Conservation (phyloP, 75 land plant species). For the Isoetes taiwanensis region DNA sequence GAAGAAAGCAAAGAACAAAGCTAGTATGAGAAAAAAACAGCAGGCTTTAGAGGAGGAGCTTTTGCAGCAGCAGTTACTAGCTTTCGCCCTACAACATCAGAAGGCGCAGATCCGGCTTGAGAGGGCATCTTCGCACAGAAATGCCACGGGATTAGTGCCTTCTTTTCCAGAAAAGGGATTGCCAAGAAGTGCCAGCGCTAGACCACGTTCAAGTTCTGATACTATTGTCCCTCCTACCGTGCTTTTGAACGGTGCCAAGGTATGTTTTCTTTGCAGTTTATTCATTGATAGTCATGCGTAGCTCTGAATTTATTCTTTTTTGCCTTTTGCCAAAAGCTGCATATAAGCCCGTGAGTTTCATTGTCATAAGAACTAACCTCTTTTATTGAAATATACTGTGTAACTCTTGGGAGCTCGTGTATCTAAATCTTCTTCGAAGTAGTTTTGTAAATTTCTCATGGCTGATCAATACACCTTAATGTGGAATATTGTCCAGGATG, state of each 20-base stretch:
- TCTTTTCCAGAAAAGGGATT: slow-evolving; percentile 15
- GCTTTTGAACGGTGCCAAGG: slow-evolving; percentile 37
- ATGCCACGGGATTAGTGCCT: slow-evolving; percentile 1
- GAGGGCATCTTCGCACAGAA: slow-evolving; percentile 44
- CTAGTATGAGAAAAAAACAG: slow-evolving; percentile 29
- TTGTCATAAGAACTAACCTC: neutral
- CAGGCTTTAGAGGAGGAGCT: slow-evolving; percentile 42
- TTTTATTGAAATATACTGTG: neutral
- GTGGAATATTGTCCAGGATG: slow-evolving; percentile 27
- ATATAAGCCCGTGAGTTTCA: neutral
- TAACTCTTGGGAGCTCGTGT: too few species aligned
- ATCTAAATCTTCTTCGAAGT: neutral
- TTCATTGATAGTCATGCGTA: neutral
- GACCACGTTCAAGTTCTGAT: slow-evolving; percentile 51
- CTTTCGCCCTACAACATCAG: slow-evolving; percentile 66
- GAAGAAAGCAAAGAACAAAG: too few species aligned
- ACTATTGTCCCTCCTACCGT: slow-evolving; percentile 55
- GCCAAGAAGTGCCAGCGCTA: slow-evolving; percentile 65
- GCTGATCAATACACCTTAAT: neutral
- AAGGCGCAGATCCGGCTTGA: slow-evolving; percentile 46
- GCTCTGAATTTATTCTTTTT: neutral
- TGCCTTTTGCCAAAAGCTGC: slow-evolving; percentile 4
- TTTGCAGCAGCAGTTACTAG: slow-evolving; percentile 50
- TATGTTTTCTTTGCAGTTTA: neutral
- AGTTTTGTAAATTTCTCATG: neutral